Conservation (phyloP, 2,329 filamentous ascomycete genomes). For the Sordariomycetes sp. region DNA sequence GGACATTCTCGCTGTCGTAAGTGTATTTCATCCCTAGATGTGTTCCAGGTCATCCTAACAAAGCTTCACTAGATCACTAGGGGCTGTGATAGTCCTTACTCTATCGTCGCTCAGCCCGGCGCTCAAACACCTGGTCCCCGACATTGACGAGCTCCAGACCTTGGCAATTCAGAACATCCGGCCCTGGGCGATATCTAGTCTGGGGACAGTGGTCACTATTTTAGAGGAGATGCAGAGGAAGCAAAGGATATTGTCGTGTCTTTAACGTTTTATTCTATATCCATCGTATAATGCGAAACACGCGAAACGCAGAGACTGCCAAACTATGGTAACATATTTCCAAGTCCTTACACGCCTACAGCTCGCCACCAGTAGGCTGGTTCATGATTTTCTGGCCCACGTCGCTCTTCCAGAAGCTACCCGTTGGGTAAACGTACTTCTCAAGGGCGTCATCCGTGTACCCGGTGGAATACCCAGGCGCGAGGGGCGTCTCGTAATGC, state of each 20-base stretch:
- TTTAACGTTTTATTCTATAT: slow-evolving; percentile 6
- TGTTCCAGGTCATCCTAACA: neutral
- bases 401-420: slow-evolving; percentile 18
- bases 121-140: slow-evolving; percentile 15
- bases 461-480: slow-evolving; percentile 17
- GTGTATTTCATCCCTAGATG: neutral
- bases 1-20: slow-evolving; percentile 22
- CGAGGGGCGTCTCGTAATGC: slow-evolving; percentile 15
- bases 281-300: neutral
- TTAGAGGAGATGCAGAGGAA: slow-evolving; percentile 18
- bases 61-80: slow-evolving; percentile 15
- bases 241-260: slow-evolving; percentile 11
- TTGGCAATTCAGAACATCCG: slow-evolving; percentile 15
- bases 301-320: neutral
- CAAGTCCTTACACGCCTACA: slow-evolving; percentile 6
- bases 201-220: slow-evolving; percentile 16
- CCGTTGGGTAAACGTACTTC: slow-evolving; percentile 17
- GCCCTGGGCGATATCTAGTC: slow-evolving; percentile 16
- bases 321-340: neutral
- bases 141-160: slow-evolving; percentile 18
- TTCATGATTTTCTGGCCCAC: slow-evolving; percentile 17
- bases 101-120: slow-evolving; percentile 16
- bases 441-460: slow-evolving; percentile 17
- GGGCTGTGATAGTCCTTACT: slow-evolving; percentile 19
- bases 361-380: slow-evolving; percentile 18